phyloP scores from a whole-genome alignment of 345 rosid genomes.

The Dipteronia dyeriana region DNA sequence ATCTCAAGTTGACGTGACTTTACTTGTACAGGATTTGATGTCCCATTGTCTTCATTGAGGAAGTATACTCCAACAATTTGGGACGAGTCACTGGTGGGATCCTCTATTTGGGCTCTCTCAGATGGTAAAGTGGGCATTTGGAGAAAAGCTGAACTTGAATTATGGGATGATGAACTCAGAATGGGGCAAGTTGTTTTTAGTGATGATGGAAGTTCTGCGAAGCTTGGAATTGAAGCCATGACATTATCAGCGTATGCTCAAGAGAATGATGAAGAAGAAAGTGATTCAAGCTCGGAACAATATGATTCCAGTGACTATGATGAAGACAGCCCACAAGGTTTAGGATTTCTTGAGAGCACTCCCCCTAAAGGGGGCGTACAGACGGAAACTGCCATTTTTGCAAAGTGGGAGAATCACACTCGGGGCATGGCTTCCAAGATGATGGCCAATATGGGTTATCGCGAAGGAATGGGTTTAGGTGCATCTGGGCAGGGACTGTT shows the following conservation, averaged over 20 bases:
- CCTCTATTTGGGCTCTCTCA: constrained; percentile 75
- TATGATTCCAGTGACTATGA: constrained; percentile 61
- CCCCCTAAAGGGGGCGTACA: constrained; percentile 63
- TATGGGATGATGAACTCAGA: constrained; percentile 73
- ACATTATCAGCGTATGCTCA: constrained; percentile 62
- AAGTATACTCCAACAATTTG: constrained; percentile 58
- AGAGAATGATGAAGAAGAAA: constrained; percentile 57
- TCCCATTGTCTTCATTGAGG: constrained; percentile 72
- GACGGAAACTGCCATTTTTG: constrained; percentile 76
- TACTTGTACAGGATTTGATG: constrained; percentile 64
- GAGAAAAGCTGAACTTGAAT: constrained; percentile 89
- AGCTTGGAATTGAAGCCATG: constrained; percentile 60
- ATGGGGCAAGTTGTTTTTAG: constrained; percentile 71
- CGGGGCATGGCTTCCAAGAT: constrained; percentile 93
- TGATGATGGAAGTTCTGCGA: constrained; percentile 66
- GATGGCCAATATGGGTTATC: constrained; percentile 97
- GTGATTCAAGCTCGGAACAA: constrained; percentile 55
- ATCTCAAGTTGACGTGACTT: constrained; percentile 21
- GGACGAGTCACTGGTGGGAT: constrained; percentile 80
- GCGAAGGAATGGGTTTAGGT: constrained; percentile 95
- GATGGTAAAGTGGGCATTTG: constrained; percentile 59
- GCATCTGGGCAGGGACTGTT: constrained; percentile 85
- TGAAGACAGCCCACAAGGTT: constrained; percentile 58
- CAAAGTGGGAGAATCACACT: constrained; percentile 97
- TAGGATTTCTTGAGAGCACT: constrained; percentile 67